phyloP scores from a whole-genome alignment of 139 green algal species.

The Zygnema cylindricum region DNA sequence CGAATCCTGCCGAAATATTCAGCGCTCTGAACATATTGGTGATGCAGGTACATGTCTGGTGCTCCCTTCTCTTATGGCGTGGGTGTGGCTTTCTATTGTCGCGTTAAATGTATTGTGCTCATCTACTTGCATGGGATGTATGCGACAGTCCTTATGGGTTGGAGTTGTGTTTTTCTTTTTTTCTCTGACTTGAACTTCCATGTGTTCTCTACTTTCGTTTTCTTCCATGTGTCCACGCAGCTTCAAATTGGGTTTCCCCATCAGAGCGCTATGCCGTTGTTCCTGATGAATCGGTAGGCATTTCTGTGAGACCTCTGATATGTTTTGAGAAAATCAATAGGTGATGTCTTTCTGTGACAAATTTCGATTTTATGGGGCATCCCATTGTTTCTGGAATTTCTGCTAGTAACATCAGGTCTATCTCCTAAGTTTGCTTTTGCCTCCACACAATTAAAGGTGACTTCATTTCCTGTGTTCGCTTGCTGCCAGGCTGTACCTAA shows the following conservation, averaged over 20 bases:
- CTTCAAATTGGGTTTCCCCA: slow-evolving; percentile 22
- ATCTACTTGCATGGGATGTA: no score
- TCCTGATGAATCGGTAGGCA: slow-evolving; percentile 23
- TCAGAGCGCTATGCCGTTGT: slow-evolving; percentile 36
- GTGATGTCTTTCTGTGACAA: not conserved
- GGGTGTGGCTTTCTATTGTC: no score
- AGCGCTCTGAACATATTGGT: not conserved
- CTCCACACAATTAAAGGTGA: not conserved
- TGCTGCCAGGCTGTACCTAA: not conserved
- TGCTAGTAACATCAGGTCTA: not conserved
- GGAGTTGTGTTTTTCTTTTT: no score
- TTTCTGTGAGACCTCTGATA: not conserved
- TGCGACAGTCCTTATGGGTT: no score
- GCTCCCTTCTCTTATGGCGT: no score
- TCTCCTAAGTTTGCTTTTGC: no score
- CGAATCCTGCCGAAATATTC: slow-evolving; percentile 24
- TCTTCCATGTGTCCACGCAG: not conserved
- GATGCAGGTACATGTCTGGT: not conserved
- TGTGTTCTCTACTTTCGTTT: no score
- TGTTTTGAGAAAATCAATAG: not conserved
- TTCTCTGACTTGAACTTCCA: no score
- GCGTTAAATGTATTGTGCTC: no score
- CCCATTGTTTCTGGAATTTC: not conserved
- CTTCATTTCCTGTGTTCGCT: not conserved
- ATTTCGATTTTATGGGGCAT: not conserved